Base-by-base conservation (phyloP, 176 grass and related monocot genomes). In the Triticum monococcum region DNA sequence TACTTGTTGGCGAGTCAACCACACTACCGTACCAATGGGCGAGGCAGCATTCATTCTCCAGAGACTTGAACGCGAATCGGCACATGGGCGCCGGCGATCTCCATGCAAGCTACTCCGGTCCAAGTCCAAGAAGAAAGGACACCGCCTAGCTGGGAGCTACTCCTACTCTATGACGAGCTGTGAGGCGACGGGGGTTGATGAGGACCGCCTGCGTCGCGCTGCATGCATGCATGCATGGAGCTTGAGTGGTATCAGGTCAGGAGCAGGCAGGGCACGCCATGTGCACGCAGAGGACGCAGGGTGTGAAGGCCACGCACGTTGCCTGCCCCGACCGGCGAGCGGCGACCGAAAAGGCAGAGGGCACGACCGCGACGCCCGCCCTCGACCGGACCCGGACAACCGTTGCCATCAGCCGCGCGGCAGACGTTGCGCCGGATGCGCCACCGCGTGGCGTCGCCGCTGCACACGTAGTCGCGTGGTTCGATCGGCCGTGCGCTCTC, bases 81-180 rank as follows among this genome's bases (percentile, higher is more conserved):
- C 81, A 83, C 81, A 88, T 78, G 80, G 48, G 25, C 35, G 35
- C 35, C 50, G 50, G 50, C 50, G 16, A 26, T 59, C 43, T 31
- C 5, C 35, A 69, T 45, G 25, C 35, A 69, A 60, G 25, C 37
- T 61, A 4, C 8, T 54, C 16, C 50, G 16, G 50, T 54, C 40
- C 41, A 48, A 75, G 72, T 28, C 62, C 62, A 64, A 12, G 62
- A 6, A 28, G 11, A 64, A 13, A 64, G 62, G 62, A 18, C 62
- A 4, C 4, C 62, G 23, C 62, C 4, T 64, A 28, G 62, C 62
- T 64, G 62, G 24, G 62, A 64, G 61, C 10, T 64, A 46, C 9
- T 48, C 45, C 10, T 64, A 46, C 9, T 48, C 45, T 48, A 28
- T 56, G 17, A 12, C 9, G 23, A 25, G 14, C 1, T 63, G 60